Percentiles rank a stretch among this genome's conserved stretches.
These are phyloP conservation scores for Tricholoma flavovirens DNA, from an alignment of 768 basidiomycete genomes.

Conservation along the genomic window DNA sequence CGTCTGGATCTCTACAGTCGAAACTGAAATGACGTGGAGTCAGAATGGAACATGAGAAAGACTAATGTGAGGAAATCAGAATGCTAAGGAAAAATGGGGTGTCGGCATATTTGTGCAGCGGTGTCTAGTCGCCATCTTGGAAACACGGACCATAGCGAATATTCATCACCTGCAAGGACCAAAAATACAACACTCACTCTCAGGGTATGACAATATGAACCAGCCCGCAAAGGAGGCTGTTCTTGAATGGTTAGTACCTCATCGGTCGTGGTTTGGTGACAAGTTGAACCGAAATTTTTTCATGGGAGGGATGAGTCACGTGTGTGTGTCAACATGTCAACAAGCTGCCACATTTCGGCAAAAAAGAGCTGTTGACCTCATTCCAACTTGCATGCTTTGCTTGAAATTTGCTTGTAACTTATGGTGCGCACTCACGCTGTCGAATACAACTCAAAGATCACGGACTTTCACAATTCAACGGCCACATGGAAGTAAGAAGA, in stretches of 20 bases:
- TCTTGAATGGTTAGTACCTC: neutral
- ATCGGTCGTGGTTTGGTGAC: no score
- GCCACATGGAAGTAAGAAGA: neutral
- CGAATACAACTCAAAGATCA: neutral
- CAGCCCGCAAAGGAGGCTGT: neutral
- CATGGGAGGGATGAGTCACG: neutral
- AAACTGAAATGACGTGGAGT: neutral
- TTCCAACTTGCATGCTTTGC: neutral
- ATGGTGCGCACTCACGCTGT: neutral
- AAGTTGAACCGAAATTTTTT: no score
- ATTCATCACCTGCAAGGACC: slow-evolving; percentile 51
- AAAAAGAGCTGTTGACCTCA: no score
- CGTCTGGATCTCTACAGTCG: neutral
- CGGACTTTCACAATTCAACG: neutral
- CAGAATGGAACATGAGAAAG: neutral
- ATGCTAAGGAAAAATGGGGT: slow-evolving; percentile 22
- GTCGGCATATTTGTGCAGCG: slow-evolving; percentile 75
- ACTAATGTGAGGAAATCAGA: neutral
- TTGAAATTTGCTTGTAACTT: neutral
- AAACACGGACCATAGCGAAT: slow-evolving; percentile 93
- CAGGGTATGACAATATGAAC: neutral
- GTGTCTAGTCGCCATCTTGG: slow-evolving; percentile 93
- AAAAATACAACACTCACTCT: slow-evolving; percentile 9
- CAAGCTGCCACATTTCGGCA: no score
- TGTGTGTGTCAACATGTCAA: neutral